These are phyloP conservation scores for Populus pruinosa DNA, from an alignment of 345 rosid genomes.

Conservation along the genomic window DNA sequence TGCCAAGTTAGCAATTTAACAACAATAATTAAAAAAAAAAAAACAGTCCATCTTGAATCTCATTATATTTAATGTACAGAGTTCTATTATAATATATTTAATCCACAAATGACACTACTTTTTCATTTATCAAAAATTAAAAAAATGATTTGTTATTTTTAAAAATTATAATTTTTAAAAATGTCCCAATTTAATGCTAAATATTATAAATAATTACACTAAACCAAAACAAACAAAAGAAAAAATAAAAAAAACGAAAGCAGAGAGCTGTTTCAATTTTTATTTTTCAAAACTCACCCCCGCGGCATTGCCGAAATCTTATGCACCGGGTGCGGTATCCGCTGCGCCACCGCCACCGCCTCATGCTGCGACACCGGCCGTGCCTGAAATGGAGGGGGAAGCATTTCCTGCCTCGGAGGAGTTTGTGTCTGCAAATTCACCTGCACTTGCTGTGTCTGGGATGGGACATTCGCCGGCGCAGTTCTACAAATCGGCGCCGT, in stretches of 20 bases:
- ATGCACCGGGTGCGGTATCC: constrained; percentile 42
- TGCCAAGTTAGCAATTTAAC: background rate
- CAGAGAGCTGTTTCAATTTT: background rate
- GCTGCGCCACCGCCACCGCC: constrained; percentile 14
- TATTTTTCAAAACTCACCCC: constrained; percentile 24
- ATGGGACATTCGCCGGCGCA: constrained; percentile 11
- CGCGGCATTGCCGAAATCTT: constrained; percentile 30
- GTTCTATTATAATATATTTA: no score
- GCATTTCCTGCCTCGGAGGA: constrained; percentile 17
- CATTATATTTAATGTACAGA: no score
- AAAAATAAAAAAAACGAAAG: background rate
- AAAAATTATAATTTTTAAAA: no score
- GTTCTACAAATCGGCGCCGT: constrained; percentile 26
- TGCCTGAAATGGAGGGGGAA: constrained; percentile 22
- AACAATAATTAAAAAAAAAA: no score
- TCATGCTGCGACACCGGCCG: constrained; percentile 29
- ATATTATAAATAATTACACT: background rate
- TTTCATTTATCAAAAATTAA: no score
- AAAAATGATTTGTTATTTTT: no score
- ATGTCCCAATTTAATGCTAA: background rate
- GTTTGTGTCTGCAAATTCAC: background rate
- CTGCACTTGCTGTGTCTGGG: constrained; percentile 9
- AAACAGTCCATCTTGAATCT: background rate
- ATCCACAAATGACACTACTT: no score
- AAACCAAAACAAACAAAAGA: background rate